These are phyloP conservation scores for Brassica balearica DNA, from an alignment of 441 rosid genomes.

Conservation along the genomic window DNA sequence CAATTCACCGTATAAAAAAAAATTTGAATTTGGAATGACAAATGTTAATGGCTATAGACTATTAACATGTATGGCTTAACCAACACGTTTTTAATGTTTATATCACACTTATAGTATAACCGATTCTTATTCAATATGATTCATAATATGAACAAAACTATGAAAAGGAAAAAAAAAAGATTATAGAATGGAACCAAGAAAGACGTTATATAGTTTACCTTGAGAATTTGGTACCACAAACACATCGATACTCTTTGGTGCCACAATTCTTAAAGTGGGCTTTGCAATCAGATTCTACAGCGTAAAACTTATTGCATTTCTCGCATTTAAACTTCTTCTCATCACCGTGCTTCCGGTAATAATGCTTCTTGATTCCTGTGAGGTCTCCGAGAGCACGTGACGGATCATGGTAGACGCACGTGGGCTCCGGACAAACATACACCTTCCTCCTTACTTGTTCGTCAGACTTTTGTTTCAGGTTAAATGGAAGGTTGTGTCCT, in stretches of 20 bases:
- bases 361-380: conserved; percentile 7
- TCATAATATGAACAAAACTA: too few species aligned
- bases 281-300: background rate
- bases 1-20: background rate
- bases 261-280: background rate
- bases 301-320: background rate
- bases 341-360: background rate
- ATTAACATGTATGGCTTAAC: background rate
- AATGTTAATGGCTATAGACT: background rate
- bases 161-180: too few species aligned
- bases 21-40: background rate
- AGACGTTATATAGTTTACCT: background rate
- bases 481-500: background rate
- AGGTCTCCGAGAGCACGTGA: conserved; percentile 14
- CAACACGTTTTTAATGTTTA: background rate
- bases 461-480: background rate
- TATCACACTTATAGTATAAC: too few species aligned
- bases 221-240: background rate
- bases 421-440: conserved; percentile 8
- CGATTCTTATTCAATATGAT: too few species aligned
- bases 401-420: conserved; percentile 7
- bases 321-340: background rate
- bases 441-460: background rate
- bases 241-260: background rate
- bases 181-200: too few species aligned